Conservation (phyloP, 345 rosid species). For the Gossypium ekmanianum region DNA sequence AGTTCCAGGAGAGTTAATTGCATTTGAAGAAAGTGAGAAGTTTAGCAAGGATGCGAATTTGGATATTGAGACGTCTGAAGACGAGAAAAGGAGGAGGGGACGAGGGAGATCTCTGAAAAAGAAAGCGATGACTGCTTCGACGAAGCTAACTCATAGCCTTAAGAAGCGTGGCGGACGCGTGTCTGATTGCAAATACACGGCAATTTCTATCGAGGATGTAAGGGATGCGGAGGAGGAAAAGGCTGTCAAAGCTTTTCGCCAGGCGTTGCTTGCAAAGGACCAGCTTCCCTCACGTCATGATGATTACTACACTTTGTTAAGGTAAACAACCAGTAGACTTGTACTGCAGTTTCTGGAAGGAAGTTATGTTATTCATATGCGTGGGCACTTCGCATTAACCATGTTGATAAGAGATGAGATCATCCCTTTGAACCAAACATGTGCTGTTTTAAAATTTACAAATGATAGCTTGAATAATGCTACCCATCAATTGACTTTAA, state of each 20-base stretch:
- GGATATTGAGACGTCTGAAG: constrained; percentile 59
- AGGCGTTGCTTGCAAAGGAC: constrained; percentile 50
- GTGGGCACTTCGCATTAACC: background rate
- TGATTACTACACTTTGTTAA: constrained; percentile 89
- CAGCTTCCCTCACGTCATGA: constrained; percentile 71
- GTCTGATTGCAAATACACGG: constrained; percentile 43
- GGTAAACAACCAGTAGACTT: constrained; percentile 32
- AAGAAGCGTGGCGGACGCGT: constrained; percentile 72
- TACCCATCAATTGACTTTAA: background rate
- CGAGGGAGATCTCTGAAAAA: constrained; percentile 61
- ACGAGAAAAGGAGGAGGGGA: constrained; percentile 45
- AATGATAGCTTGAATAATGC: background rate
- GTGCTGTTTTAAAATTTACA: background rate
- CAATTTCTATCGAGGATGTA: constrained; percentile 66
- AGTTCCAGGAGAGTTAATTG: constrained; percentile 39
- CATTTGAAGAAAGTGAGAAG: constrained; percentile 41
- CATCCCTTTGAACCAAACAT: background rate
- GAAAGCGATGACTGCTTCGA: constrained; percentile 79
- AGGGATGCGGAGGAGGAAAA: constrained; percentile 78
- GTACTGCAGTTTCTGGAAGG: background rate
- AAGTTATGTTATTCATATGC: background rate
- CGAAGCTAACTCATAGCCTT: constrained; percentile 56
- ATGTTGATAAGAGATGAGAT: background rate
- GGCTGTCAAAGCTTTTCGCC: constrained; percentile 65
- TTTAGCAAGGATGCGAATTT: constrained; percentile 23